Conservation (phyloP, 345 rosid species). For the Lepidium aucheri region DNA sequence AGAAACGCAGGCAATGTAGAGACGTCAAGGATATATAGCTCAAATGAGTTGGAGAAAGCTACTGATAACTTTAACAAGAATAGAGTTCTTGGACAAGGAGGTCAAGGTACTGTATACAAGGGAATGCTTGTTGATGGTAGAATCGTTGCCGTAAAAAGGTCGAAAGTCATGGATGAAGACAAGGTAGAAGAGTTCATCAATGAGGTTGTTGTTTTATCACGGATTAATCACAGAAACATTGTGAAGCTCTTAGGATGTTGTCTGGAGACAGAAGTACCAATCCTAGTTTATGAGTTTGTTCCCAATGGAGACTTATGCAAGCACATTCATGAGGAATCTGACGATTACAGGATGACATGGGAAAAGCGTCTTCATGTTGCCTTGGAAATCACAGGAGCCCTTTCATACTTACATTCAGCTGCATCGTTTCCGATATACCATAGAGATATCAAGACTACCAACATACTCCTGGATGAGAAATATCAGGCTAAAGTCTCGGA, state of each 20-base stretch:
- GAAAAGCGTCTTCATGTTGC: slow-evolving; percentile 6
- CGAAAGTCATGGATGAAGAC: slow-evolving; percentile 15
- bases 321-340: slow-evolving; percentile 17
- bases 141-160: slow-evolving; percentile 20
- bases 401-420: slow-evolving; percentile 17
- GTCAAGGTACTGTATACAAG: slow-evolving; percentile 28
- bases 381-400: slow-evolving; percentile 10
- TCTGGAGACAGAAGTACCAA: slow-evolving; percentile 20
- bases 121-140: slow-evolving; percentile 20
- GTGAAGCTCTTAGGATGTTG: slow-evolving; percentile 29
- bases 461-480: slow-evolving; percentile 20
- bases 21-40: slow-evolving; percentile 18
- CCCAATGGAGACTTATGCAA: slow-evolving; percentile 17
- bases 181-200: slow-evolving; percentile 29
- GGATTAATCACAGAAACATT: slow-evolving; percentile 24
- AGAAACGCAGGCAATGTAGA: slow-evolving; percentile 19
- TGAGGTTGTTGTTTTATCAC: slow-evolving; percentile 24
- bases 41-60: slow-evolving; percentile 20
- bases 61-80: slow-evolving; percentile 20
- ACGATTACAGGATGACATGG: slow-evolving; percentile 20
- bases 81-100: slow-evolving; percentile 29
- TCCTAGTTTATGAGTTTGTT: slow-evolving; percentile 23
- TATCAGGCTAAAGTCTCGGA: slow-evolving; percentile 23
- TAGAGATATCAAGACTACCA: slow-evolving; percentile 26
- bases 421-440: slow-evolving; percentile 24